Base-by-base conservation (phyloP, 129 eudicot genomes). In the Scalesia atractyloides region DNA sequence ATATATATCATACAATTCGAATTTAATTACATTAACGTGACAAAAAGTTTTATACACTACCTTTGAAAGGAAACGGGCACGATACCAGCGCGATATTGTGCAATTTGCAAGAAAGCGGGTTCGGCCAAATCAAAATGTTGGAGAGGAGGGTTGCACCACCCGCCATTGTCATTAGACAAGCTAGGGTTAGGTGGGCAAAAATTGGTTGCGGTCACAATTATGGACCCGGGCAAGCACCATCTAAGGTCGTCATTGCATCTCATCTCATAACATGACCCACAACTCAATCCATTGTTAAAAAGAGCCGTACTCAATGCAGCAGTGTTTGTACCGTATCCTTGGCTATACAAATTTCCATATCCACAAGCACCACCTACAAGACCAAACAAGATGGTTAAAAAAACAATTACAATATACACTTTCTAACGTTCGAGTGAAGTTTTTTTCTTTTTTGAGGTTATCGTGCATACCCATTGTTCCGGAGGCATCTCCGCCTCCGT, bases 71-170 rank as follows among this genome's bases (percentile, higher is more conserved):
- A 84, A 9, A 91, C 92, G 0, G 97, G 97, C 30, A 91, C 97
- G 22, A 91, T 91, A 66, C 97, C 97, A 13, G 97, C 97, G 2
- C 90, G 71, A 76, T 88, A 88, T 48, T 86, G 85, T 48, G 97
- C 97, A 41, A 91, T 91, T 71, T 91, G 97, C 66, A 86, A 54
- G 85, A 83, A 91, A 67, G 97, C 96, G 0, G 97, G 97, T 79
- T 91, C 85, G 0, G 97, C 97, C 72, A 90, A 22, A 60, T 90
- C 97, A 41, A 90, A 90, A 79, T 90, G 97, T 12, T 87, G 91
- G 34, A 84, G 95, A 5, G 97, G 97, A 52, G 97, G 95, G 70
- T 90, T 90, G 79, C 97, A 91, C 97, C 97, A 91, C 22, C 97
- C 97, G 0, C 97, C 97, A 73, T 91, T 86, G 76, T 88, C 84